Evolutionary conservation across 768 basidiomycete species (phyloP), one percentile per base, ranked within the genome.

Genomic region (Kwoniella sp.): DNA sequence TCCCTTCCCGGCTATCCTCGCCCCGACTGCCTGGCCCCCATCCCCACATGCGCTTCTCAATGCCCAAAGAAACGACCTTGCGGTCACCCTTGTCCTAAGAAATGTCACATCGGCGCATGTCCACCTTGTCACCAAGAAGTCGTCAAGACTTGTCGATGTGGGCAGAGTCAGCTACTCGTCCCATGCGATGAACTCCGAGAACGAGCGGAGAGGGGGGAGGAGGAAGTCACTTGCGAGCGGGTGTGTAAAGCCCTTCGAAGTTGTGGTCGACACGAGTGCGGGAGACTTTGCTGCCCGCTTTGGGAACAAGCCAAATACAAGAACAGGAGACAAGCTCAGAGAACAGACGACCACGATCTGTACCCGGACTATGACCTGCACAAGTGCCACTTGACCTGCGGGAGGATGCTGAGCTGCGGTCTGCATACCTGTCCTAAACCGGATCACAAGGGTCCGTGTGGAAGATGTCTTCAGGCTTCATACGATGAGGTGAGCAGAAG

Each of bases 181-280:
- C 78, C 71, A 1, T 97, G 94, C 64, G 76, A 80, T 80, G 66
- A 82, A 81, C 52, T 77, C 83, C 63, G 71, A 21, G 70, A 75
- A 27, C 67, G 77, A 73, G 26, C 83, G 44, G 71, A 78, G 2
- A 64, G 64, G 0, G 77, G 79, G 0, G 81, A 74, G 57, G 80
- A 78, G 1, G 88, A 91, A 60, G 84, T 93, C 46, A 78, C 89
- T 0, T 98, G 96, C 79, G 88, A 92, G 60, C 85, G 86, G 30
- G 85, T 87, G 1, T 99, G 96, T 75, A 81, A 82, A 21, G 90
- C 88, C 0, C 81, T 92, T 10, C 86, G 92, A 17, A 84, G 74
- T 8, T 98, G 96, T 74, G 91, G 94, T 0, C 83, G 87, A 22
- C 96, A 99, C 72, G 87, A 89, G 65, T 98, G 96, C 75, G 83